phyloP scores from a whole-genome alignment of 2,329 filamentous ascomycete species.

The Colletotrichum simmondsii region DNA sequence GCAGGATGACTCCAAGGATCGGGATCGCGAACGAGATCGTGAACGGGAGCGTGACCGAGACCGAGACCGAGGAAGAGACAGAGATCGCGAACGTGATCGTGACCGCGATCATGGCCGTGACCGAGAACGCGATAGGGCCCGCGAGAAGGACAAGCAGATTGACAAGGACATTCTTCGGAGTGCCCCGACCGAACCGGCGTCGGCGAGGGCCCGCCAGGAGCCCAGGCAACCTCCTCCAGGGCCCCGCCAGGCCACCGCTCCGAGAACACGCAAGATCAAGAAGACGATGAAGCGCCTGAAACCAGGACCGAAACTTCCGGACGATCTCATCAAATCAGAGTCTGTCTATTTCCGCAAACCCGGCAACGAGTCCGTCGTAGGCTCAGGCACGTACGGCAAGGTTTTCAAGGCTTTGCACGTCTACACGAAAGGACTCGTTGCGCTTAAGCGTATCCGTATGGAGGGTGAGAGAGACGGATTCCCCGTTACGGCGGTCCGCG shows the following conservation, averaged over 20 bases:
- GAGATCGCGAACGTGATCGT: slow-evolving; percentile 21
- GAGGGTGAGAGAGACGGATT: slow-evolving; percentile 92
- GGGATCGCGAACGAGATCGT: slow-evolving; percentile 36
- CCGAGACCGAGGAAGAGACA: slow-evolving; percentile 23
- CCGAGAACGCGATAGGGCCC: slow-evolving; percentile 46
- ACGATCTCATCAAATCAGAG: slow-evolving; percentile 81
- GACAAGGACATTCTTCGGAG: slow-evolving; percentile 60
- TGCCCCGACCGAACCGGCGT: slow-evolving; percentile 66
- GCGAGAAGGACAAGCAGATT: slow-evolving; percentile 46
- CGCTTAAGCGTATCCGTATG: slow-evolving; percentile 92
- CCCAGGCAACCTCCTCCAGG: slow-evolving; percentile 46
- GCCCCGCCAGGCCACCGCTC: slow-evolving; percentile 46
- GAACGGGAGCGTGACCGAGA: slow-evolving; percentile 42
- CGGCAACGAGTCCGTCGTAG: slow-evolving; percentile 96
- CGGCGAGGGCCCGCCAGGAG: slow-evolving; percentile 53
- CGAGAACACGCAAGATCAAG: slow-evolving; percentile 72
- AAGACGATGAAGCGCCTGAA: slow-evolving; percentile 78
- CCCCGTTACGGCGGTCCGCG: slow-evolving; percentile 88
- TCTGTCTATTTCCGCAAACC: slow-evolving; percentile 96
- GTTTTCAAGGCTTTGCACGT: slow-evolving; percentile 95
- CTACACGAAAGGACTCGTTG: slow-evolving; percentile 86
- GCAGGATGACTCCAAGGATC: slow-evolving; percentile 44
- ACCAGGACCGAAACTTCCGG: slow-evolving; percentile 74
- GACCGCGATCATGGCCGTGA: slow-evolving; percentile 50
- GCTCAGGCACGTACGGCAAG: slow-evolving; percentile 95